Conservation (phyloP, 2,329 filamentous ascomycete species). For the Cladosporium austrohemisphaericum region DNA sequence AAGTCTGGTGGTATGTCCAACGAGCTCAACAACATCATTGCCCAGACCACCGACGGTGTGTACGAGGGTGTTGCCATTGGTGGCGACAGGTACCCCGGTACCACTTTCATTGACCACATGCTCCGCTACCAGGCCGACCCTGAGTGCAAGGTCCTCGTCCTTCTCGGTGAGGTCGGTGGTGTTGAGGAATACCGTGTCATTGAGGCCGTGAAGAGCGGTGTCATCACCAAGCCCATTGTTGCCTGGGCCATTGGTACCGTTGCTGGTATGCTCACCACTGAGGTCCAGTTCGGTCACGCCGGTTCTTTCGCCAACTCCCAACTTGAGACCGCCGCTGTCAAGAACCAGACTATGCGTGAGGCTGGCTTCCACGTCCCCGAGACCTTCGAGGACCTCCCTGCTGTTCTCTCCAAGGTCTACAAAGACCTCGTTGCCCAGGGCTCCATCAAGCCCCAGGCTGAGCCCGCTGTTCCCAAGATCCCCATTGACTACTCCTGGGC, state of each 20-base stretch:
- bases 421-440: constrained; percentile 80
- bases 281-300: constrained; percentile 98
- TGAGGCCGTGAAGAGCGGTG: constrained; percentile 89
- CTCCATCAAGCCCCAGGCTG: constrained; percentile 77
- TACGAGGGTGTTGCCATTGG: constrained; percentile 99
- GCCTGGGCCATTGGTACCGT: constrained; percentile 99
- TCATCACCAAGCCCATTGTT: constrained; percentile 97
- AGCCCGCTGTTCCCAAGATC: constrained; percentile 96
- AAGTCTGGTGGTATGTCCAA: constrained; percentile 99
- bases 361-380: constrained; percentile 92
- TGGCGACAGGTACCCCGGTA: constrained; percentile 97
- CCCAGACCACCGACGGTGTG: constrained; percentile 93
- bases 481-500: constrained; percentile 99
- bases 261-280: constrained; percentile 99
- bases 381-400: constrained; percentile 93
- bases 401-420: constrained; percentile 74
- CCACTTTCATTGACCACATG: constrained; percentile 98
- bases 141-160: constrained; percentile 92
- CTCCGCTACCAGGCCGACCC: constrained; percentile 95
- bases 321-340: constrained; percentile 91
- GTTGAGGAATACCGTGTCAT: constrained; percentile 99
- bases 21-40: constrained; percentile 99
- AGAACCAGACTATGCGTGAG: constrained; percentile 96
- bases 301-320: constrained; percentile 99
- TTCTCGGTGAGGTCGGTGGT: constrained; percentile 98